A percentile compares a stretch with the other conserved stretches of the same genome.
phyloP scores from a whole-genome alignment of 108 stramenopile genomes.

The Conticribra weissflogii region DNA sequence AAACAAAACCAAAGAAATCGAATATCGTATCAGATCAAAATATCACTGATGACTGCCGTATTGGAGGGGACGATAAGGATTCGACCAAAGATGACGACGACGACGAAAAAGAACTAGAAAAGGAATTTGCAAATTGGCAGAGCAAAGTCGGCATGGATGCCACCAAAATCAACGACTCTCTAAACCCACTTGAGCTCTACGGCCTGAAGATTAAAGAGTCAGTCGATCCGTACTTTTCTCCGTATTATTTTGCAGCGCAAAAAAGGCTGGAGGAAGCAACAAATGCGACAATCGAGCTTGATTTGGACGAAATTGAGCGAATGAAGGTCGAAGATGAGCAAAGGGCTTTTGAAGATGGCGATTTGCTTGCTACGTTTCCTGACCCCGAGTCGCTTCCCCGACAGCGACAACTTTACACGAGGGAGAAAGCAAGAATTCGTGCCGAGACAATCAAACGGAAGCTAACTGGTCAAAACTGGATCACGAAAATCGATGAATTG shows the following conservation, averaged over 20 bases:
- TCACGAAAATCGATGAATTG: constrained; percentile 51
- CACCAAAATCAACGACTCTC: constrained; percentile 70
- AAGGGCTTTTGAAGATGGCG: constrained; percentile 76
- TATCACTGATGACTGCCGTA: constrained; percentile 8
- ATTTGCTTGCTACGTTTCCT: constrained; percentile 77
- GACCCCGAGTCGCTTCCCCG: constrained; percentile 71
- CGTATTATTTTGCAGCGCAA: constrained; percentile 65
- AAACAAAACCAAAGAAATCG: constrained; percentile 28
- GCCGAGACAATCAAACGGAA: constrained; percentile 72
- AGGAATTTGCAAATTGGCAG: constrained; percentile 95
- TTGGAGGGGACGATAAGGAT: constrained; percentile 22
- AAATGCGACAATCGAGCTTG: constrained; percentile 60
- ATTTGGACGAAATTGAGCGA: constrained; percentile 75
- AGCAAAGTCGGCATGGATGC: constrained; percentile 83
- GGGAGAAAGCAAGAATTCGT: constrained; percentile 76
- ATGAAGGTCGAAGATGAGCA: constrained; percentile 73
- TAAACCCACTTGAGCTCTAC: constrained; percentile 79
- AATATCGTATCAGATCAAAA: constrained; percentile 8
- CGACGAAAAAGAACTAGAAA: constrained; percentile 66
- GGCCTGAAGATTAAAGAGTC: constrained; percentile 70
- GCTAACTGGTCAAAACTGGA: constrained; percentile 84
- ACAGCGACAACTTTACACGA: constrained; percentile 73
- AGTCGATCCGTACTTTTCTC: constrained; percentile 82
- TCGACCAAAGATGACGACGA: constrained; percentile 40
- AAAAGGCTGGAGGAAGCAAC: constrained; percentile 44